Conservation (phyloP, 2,329 filamentous ascomycete genomes). For the Ophiostoma pallidulum region DNA sequence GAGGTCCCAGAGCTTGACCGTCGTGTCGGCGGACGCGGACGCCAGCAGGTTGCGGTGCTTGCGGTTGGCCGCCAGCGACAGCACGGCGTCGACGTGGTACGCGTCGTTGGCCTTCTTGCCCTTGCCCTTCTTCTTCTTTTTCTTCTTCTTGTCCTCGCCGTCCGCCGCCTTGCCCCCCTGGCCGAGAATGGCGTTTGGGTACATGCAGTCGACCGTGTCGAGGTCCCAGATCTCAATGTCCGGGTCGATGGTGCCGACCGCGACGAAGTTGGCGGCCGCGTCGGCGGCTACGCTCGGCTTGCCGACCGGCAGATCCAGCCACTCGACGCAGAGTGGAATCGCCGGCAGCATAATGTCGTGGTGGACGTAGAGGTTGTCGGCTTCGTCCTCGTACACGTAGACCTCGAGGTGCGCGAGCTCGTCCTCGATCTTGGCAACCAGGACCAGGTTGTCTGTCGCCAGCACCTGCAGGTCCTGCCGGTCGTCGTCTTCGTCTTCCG, state of each 20-base stretch:
- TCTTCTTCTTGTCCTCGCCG: conserved; percentile 46
- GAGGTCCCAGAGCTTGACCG: conserved; percentile 95
- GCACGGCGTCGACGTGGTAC: conserved; percentile 89
- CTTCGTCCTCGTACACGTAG: conserved; percentile 92
- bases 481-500: conserved; percentile 71
- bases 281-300: conserved; percentile 54
- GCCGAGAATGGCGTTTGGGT: conserved; percentile 90
- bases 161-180: conserved; percentile 43
- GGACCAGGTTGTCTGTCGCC: conserved; percentile 81
- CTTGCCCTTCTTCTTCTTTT: conserved; percentile 89
- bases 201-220: conserved; percentile 94
- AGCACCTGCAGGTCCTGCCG: conserved; percentile 89
- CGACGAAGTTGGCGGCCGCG: conserved; percentile 78
- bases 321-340: conserved; percentile 90
- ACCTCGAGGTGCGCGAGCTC: conserved; percentile 94
- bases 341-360: conserved; percentile 99
- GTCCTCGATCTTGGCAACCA: conserved; percentile 91
- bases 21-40: conserved; percentile 91
- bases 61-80: conserved; percentile 84
- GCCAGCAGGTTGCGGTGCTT: conserved; percentile 90
- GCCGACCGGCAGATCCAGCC: conserved; percentile 85
- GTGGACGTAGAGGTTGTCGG: conserved; percentile 96
- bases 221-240: conserved; percentile 99
- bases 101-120: conserved; percentile 78
- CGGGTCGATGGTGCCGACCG: conserved; percentile 92